Evolutionary conservation across 2,329 filamentous ascomycete genomes (phyloP).

Genomic region (Fusarium cyanostomum): DNA sequence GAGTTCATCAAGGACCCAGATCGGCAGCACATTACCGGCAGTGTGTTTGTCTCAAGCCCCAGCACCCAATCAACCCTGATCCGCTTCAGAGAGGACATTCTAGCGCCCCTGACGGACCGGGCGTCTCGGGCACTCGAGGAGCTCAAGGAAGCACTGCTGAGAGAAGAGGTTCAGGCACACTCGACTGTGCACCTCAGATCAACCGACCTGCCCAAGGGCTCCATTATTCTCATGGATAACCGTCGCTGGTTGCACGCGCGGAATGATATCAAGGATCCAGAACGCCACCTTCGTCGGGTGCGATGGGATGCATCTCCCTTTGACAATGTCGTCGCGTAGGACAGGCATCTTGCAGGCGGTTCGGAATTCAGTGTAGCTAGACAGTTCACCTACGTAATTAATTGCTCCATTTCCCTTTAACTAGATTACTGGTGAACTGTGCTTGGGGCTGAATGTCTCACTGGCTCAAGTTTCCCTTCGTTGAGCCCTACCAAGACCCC

Average conservation of each 20-base stretch:
- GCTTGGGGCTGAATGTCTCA: not conserved
- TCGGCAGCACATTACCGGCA: constrained; percentile 32
- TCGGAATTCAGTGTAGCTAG: not conserved
- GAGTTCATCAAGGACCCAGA: constrained; percentile 48
- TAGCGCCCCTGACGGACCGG: constrained; percentile 39
- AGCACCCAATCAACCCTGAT: constrained; percentile 29
- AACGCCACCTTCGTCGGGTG: constrained; percentile 48
- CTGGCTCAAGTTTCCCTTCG: not conserved
- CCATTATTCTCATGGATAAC: constrained; percentile 48
- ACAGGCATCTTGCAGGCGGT: not conserved
- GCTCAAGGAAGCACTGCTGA: constrained; percentile 33
- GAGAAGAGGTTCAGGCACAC: constrained; percentile 10
- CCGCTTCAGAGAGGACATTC: constrained; percentile 47
- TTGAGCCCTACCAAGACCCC: too few species aligned
- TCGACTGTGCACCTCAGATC: constrained; percentile 42
- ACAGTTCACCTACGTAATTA: not conserved
- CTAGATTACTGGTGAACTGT: not conserved
- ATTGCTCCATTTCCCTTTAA: not conserved
- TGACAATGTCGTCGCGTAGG: not conserved
- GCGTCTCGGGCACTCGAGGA: constrained; percentile 39
- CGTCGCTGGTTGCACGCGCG: constrained; percentile 49
- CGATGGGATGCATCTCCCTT: constrained; percentile 49
- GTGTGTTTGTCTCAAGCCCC: constrained; percentile 27
- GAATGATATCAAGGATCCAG: constrained; percentile 46
- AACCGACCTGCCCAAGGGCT: constrained; percentile 39